phyloP scores from a whole-genome alignment of 179 eudicot genomes.

The Gypsophila paniculata region DNA sequence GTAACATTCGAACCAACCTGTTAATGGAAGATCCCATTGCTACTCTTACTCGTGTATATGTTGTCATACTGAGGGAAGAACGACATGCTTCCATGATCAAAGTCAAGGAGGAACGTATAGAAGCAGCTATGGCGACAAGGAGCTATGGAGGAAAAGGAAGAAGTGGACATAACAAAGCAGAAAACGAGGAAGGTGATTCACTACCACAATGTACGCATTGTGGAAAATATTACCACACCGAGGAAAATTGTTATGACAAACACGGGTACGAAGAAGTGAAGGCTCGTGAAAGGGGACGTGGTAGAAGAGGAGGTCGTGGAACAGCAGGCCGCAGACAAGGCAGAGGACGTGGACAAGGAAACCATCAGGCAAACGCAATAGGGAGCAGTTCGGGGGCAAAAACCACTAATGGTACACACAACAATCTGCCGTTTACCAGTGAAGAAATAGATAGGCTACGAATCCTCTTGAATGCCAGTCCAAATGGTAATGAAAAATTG shows the following conservation, averaged over 20 bases:
- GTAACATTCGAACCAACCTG: no score
- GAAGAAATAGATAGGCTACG: not conserved
- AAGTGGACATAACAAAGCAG: no score
- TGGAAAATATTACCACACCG: not conserved
- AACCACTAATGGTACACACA: not conserved
- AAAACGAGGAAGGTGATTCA: no score
- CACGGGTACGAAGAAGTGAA: not conserved
- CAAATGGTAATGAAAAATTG: not conserved
- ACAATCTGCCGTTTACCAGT: not conserved
- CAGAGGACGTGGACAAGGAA: not conserved
- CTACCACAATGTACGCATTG: no score
- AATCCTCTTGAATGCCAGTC: not conserved
- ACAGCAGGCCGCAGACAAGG: not conserved
- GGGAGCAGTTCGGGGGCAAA: not conserved
- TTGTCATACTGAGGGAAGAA: no score
- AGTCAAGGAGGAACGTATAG: no score
- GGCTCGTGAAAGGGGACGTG: conserved; percentile 7
- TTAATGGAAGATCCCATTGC: no score
- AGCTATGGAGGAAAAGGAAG: no score
- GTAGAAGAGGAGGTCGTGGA: not conserved
- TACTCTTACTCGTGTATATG: no score
- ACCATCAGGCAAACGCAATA: not conserved
- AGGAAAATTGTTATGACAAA: conserved; percentile 4
- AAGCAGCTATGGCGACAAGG: no score
- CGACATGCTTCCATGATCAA: no score